These are phyloP conservation scores for Acephala macrosclerotiorum DNA, from an alignment of 2,329 filamentous ascomycete species.

Conservation along the genomic window DNA sequence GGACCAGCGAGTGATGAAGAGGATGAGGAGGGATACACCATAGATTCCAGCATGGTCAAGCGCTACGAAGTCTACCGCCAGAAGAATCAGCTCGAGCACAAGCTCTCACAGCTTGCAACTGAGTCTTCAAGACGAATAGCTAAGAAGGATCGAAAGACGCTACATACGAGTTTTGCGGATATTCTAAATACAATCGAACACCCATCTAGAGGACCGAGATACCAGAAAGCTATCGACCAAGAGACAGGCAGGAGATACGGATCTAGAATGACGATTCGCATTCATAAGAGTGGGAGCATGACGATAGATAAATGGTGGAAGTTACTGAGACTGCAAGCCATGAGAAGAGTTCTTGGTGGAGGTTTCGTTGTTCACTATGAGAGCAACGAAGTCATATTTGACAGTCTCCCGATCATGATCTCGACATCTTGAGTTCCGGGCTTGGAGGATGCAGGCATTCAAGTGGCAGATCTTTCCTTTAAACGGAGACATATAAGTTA, in stretches of 20 bases:
- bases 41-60: slow-evolving; percentile 58
- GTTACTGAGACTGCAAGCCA: slow-evolving; percentile 65
- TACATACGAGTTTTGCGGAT: slow-evolving; percentile 72
- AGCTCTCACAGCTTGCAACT: slow-evolving; percentile 64
- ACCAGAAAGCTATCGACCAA: slow-evolving; percentile 68
- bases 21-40: slow-evolving; percentile 44
- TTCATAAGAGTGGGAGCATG: slow-evolving; percentile 65
- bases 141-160: slow-evolving; percentile 70
- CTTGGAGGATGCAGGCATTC: too few species aligned
- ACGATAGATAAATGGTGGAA: slow-evolving; percentile 80
- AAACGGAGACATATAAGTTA: neutral
- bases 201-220: slow-evolving; percentile 70
- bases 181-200: slow-evolving; percentile 72
- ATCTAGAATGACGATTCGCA: slow-evolving; percentile 66
- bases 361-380: slow-evolving; percentile 71
- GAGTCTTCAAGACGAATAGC: slow-evolving; percentile 67
- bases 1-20: slow-evolving; percentile 53
- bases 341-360: slow-evolving; percentile 66
- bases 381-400: slow-evolving; percentile 65
- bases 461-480: neutral
- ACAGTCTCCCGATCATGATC: slow-evolving; percentile 56
- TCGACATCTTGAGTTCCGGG: neutral
- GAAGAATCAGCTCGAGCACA: slow-evolving; percentile 64
- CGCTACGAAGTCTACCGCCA: slow-evolving; percentile 73
- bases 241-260: slow-evolving; percentile 67